Base-by-base conservation (phyloP, 2,329 filamentous ascomycete species). In the Fusarium palustre region DNA sequence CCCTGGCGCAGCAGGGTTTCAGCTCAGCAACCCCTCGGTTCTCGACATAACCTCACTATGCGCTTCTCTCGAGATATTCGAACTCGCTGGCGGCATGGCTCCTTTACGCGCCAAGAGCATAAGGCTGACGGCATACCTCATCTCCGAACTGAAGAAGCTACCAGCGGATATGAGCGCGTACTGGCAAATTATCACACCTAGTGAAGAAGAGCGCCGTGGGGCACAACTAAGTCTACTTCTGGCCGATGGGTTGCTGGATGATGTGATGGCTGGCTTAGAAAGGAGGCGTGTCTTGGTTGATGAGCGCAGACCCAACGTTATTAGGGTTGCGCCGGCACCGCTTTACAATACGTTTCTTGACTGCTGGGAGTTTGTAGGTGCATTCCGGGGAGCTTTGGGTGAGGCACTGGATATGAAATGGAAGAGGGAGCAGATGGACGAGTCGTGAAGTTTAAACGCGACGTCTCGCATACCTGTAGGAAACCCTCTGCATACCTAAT, bases 271-370 rank as follows among this genome's bases (percentile, higher is more conserved):
- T 56, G 83, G 83, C 58, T 78, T 97, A 36, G 87, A 91, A 70
- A 83, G 85, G 24, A 83, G 86, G 7, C 90, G 90, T 2, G 88
- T 95, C 4, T 85, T 96, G 2, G 87, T 92, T n/a, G 93, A 97
- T 75, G 90, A 94, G 81, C 84, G 93, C 65, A 91, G 90, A 77
- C 93, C 93, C 3, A 88, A 94, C 77, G 93, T 96, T 15, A 88
- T 97, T 47, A 83, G 93, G 11, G 88, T 95, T 7, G 92, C 93
- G 7, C 92, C 93, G 5, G 90, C 90, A 42, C 92, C 93, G 10
- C 76, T 97, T 76, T 97, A 96, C 78, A 96, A 95, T 76, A 89
- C 85, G 1, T 95, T 91, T 76, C 81, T 81, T 42, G 93, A 97
- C 53, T 79, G 77, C 54, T 77, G 68, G 34, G 71, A 71, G n/a